Evolutionary conservation across 2,329 filamentous ascomycete species (phyloP), one percentile per base, ranked within the genome.

Genomic region (Colletotrichum endophyticum): DNA sequence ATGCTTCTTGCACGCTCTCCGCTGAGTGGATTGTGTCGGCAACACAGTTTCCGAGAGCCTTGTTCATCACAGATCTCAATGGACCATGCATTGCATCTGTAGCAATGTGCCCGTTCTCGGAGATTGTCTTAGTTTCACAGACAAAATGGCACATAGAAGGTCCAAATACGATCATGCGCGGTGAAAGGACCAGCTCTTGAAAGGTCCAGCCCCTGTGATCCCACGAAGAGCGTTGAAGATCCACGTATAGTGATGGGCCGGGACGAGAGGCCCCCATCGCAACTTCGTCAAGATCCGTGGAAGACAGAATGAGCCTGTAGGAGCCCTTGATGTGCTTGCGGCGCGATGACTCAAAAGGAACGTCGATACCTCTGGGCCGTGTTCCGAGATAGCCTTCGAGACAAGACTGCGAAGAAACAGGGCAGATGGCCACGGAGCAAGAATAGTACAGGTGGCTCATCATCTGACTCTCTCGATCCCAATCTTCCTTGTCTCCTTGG

Each of bases 11-110:
- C 39, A 44, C 19, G 19, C 39, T 44, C 19, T 44, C 19, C 39
- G 39, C 39, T 5, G 19, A n/a, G 19, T 9, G 8, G 1, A 2
- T 19, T 11, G 19, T n/a, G 0, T n/a, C 9, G 5, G 16, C 16
- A 44, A 3, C 39, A 11, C 39, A 19, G 0, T 19, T n/a, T 6
- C 39, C 39, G 19, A 44, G 39, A 6, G 39, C 39, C 19, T 44
- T 3, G 9, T 44, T 44, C 39, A 44, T n/a, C 39, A n/a, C 19
- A n/a, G 39, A n/a, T 44, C 39, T 11, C 19, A 44, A n/a, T 11
- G 39, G 39, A n/a, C 39, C 39, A 44, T 44, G 39, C 39, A 44
- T 44, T 39, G 16, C 36, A 6, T 44, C 39, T n/a, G 39, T n/a
- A 19, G 16, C 39, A 6, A 44, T 44, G 8, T 44, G 16, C 19